Conservation (phyloP, 345 rosid species). For the Eucalyptus curtisii region DNA sequence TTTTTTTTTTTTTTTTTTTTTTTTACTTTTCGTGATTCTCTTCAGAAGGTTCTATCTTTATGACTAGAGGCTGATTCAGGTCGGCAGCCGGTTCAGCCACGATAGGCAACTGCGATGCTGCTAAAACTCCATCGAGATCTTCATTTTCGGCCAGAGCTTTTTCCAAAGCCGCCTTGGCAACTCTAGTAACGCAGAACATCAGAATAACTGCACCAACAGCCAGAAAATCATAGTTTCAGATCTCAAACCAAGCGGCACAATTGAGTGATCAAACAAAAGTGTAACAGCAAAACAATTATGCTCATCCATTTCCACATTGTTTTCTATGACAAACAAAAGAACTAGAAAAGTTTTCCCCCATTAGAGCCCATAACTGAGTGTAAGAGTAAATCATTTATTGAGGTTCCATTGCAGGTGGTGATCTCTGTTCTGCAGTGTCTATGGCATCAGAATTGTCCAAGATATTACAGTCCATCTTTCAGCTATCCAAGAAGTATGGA, state of each 20-base stretch:
- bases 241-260: neutral
- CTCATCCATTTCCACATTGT: neutral
- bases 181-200: slow-evolving; percentile 65
- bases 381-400: neutral
- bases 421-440: neutral
- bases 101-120: slow-evolving; percentile 27
- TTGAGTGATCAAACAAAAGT: neutral
- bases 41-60: slow-evolving; percentile 54
- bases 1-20: neutral
- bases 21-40: slow-evolving; percentile 21
- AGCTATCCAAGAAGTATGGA: neutral
- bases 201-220: slow-evolving; percentile 45
- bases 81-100: slow-evolving; percentile 21
- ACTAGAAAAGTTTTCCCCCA: neutral
- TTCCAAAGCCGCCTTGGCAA: slow-evolving; percentile 71
- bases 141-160: slow-evolving; percentile 93
- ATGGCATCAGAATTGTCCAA: neutral
- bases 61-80: slow-evolving; percentile 59
- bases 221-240: neutral
- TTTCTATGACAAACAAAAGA: neutral
- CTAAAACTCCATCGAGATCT: slow-evolving; percentile 24
- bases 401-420: neutral
- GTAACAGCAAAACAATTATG: neutral
- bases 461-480: neutral
- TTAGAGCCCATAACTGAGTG: neutral